phyloP scores from a whole-genome alignment of 2,329 filamentous ascomycete species.

The Hymenoscyphus infarciens region DNA sequence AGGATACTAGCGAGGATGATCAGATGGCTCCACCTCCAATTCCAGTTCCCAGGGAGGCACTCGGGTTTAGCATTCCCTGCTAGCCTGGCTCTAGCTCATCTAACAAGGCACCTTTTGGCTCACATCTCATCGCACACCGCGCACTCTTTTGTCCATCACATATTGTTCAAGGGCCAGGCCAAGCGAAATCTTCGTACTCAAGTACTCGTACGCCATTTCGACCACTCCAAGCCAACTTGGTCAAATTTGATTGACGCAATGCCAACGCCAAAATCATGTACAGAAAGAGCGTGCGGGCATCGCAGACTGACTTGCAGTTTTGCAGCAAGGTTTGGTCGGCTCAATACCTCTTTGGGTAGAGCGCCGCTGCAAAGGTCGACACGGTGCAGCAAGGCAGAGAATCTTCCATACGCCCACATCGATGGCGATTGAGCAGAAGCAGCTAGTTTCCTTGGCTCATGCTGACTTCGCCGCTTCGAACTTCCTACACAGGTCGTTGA shows the following conservation, averaged over 20 bases:
- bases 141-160: neutral
- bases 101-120: neutral
- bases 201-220: neutral
- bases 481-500: neutral
- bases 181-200: neutral
- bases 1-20: neutral
- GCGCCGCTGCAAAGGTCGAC: neutral
- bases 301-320: neutral
- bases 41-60: conserved; percentile 2
- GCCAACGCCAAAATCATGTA: neutral
- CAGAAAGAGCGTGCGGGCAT: conserved; percentile 1
- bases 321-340: neutral
- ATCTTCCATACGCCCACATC: neutral
- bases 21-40: neutral
- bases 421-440: neutral
- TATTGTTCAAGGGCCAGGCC: neutral
- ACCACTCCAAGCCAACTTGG: neutral
- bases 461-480: conserved; percentile 5
- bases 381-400: neutral
- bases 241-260: neutral
- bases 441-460: conserved; percentile 7
- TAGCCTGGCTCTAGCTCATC: neutral
- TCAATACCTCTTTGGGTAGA: neutral
- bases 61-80: neutral
- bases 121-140: conserved; percentile 1